Percentiles rank a stretch among this genome's conserved stretches.
Conservation (phyloP, 495 filamentous ascomycete species). For the Podospora anserina region DNA sequence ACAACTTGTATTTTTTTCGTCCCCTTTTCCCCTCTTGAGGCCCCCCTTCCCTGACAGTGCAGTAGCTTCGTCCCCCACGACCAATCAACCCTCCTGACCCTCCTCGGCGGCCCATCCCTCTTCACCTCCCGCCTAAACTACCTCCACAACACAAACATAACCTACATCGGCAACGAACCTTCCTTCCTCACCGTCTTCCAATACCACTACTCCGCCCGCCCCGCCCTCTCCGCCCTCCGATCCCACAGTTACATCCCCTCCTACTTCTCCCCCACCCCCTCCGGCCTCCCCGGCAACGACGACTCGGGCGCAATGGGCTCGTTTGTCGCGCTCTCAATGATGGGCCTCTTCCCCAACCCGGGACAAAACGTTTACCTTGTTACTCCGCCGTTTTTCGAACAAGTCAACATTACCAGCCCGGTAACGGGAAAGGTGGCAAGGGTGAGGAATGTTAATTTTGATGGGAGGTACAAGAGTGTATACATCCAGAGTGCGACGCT, state of each 20-base stretch:
- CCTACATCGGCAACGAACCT: conserved; percentile 72
- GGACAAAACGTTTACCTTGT: conserved; percentile 76
- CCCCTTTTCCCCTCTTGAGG: neutral
- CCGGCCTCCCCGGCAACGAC: conserved; percentile 68
- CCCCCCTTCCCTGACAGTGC: neutral
- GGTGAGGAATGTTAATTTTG: conserved; percentile 60
- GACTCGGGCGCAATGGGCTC: conserved; percentile 71
- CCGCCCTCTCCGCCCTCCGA: conserved; percentile 58
- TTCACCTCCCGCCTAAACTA: conserved; percentile 63
- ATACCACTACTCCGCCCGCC: conserved; percentile 68
- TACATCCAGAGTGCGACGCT: conserved; percentile 72
- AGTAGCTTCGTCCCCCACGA: conserved; percentile 65
- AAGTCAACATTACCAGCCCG: conserved; percentile 59
- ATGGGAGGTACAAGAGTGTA: conserved; percentile 57
- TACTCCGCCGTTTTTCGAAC: conserved; percentile 62
- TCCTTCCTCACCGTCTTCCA: conserved; percentile 67
- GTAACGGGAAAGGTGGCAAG: conserved; percentile 61
- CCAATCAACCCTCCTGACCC: conserved; percentile 58
- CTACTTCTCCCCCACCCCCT: conserved; percentile 57
- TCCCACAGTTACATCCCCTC: conserved; percentile 65
- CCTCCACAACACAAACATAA: conserved; percentile 61
- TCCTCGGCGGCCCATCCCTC: conserved; percentile 57
- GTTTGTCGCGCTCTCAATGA: conserved; percentile 66
- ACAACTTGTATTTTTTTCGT: conserved; percentile 51
- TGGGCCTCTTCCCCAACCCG: conserved; percentile 71